Conservation (phyloP, 2,329 filamentous ascomycete genomes). For the Ascochyta fabae region DNA sequence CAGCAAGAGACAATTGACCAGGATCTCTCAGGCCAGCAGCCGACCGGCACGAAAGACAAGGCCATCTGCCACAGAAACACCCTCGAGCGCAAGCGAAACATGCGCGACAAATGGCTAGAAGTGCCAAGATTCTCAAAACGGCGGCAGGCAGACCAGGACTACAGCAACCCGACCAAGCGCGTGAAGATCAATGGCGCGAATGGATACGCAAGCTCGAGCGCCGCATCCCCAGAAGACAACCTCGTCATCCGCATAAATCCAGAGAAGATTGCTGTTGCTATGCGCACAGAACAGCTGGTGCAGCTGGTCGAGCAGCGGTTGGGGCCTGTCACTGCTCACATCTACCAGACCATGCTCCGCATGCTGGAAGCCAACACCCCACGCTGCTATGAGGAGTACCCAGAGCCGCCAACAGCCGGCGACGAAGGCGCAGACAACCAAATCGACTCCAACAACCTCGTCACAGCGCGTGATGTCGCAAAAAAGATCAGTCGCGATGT, state of each 20-base stretch:
- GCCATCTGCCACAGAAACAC: constrained; percentile 66
- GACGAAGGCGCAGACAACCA: constrained; percentile 42
- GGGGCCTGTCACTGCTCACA: constrained; percentile 74
- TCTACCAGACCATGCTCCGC: constrained; percentile 77
- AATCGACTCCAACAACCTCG: constrained; percentile 42
- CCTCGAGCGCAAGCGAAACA: constrained; percentile 61
- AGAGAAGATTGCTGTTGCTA: constrained; percentile 80
- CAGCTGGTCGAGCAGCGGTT: constrained; percentile 74
- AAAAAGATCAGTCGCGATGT: constrained; percentile 50
- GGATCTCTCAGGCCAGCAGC: constrained; percentile 57
- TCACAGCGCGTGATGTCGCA: constrained; percentile 51
- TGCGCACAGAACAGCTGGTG: constrained; percentile 80
- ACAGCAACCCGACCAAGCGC: constrained; percentile 39
- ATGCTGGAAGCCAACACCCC: constrained; percentile 72
- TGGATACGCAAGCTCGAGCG: constrained; percentile 13
- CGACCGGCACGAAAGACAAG: constrained; percentile 71
- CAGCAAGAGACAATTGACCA: constrained; percentile 66
- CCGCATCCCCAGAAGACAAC: constrained; percentile 61
- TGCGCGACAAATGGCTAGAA: constrained; percentile 51
- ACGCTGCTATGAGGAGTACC: constrained; percentile 67
- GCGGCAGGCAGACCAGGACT: constrained; percentile 25
- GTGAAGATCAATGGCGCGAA: constrained; percentile 38
- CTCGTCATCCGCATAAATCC: constrained; percentile 82
- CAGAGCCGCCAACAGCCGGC: constrained; percentile 32
- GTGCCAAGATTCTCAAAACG: constrained; percentile 35